A percentile compares a stretch with the other conserved stretches of the same genome.
These are phyloP conservation scores for Aspergillus tubingensis DNA, from an alignment of 2,329 filamentous ascomycete species.

Conservation along the genomic window DNA sequence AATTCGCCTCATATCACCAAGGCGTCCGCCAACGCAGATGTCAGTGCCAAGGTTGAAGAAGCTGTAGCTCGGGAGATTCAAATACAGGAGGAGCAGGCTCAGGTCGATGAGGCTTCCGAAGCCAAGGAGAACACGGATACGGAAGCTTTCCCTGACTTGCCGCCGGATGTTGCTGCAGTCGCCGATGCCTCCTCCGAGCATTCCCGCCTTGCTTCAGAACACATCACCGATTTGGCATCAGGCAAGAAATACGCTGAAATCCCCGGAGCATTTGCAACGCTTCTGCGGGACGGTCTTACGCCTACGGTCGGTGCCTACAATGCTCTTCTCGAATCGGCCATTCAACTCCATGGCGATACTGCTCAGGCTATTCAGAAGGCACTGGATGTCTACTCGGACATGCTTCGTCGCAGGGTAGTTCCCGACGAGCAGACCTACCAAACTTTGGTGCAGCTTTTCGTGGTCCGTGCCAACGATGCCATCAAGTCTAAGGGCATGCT, in stretches of 20 bases:
- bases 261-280: conserved; percentile 83
- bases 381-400: conserved; percentile 92
- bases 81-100: conserved; percentile 55
- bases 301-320: conserved; percentile 90
- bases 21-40: conserved; percentile 50
- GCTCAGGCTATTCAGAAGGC: conserved; percentile 87
- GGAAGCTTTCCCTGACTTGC: conserved; percentile 32
- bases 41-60: conserved; percentile 79
- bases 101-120: conserved; percentile 42
- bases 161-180: conserved; percentile 42
- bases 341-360: conserved; percentile 75
- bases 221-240: conserved; percentile 73
- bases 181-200: conserved; percentile 58
- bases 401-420: conserved; percentile 80
- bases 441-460: conserved; percentile 79
- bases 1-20: conserved; percentile 64
- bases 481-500: conserved; percentile 70
- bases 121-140: conserved; percentile 25
- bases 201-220: conserved; percentile 71
- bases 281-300: conserved; percentile 78
- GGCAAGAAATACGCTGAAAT: conserved; percentile 80
- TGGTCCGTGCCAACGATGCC: conserved; percentile 77
- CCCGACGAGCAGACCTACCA: conserved; percentile 86
- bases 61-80: conserved; percentile 78
- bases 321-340: conserved; percentile 79